Base-by-base conservation (phyloP, 1,139 yeast species). In the Saccharomyces hybrid region DNA sequence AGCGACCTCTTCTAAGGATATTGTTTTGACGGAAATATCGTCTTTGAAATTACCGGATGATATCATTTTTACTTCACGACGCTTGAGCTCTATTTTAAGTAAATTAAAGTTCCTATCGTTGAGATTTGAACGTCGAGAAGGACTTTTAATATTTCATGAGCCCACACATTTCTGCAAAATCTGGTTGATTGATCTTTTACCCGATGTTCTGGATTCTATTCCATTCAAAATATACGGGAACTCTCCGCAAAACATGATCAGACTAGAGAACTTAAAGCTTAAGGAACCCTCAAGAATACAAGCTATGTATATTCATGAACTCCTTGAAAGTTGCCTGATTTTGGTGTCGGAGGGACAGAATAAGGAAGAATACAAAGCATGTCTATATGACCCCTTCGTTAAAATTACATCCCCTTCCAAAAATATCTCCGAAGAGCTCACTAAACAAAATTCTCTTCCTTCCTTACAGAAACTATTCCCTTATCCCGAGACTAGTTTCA, bases 351-450 rank as follows among this genome's bases (percentile, higher is more conserved):
- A 46, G 14, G 32, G 23, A 16, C 32, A 14, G 27, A 47, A 31
- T n/a, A 25, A 23, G 20, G 25, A n/a, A 29, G 25, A 38, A 38
- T 28, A 14, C 11, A 23, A 46, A 23, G 25, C 31, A 6, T 25
- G 25, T 25, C 63, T 88, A 4, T 76, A 80, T 46, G 84, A 88
- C 60, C 95, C 96, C 1, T 84, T 87, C 60, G 70, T 83, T 9
- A 80, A 81, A 31, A 65, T 86, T 2, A 67, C 68, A 3, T 80
- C 93, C 0, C 77, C 81, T 84, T 16, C 74, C 82, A 0, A 67
- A 79, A 0, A 64, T 78, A 0, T 69, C 76, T 29, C 85, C 84
- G 0, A 74, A 76, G 41, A 51, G 29, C 31, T 53, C 16, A 62
- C 1, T 55, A 61, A 16, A 51, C 58, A 38, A 31, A 27, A 28